These are phyloP conservation scores for Phytophthora pseudosyringae DNA, from an alignment of 352 stramenopile genomes.

Conservation along the genomic window DNA sequence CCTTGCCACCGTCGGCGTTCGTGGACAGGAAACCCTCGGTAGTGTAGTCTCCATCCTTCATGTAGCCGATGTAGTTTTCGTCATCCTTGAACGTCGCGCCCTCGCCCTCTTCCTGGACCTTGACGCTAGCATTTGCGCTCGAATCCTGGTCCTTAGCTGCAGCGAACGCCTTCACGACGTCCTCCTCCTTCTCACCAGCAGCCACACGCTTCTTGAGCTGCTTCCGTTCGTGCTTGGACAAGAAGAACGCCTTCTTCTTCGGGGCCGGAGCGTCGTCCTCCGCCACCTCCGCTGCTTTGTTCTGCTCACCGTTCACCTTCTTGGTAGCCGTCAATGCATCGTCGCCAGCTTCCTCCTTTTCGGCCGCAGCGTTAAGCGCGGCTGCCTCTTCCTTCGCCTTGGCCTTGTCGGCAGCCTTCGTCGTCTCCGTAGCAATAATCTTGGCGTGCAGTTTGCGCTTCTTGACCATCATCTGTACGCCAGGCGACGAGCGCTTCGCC, in stretches of 20 bases:
- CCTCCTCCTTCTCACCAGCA: slow-evolving; percentile 72
- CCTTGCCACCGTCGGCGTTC: slow-evolving; percentile 75
- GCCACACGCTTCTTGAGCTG: slow-evolving; percentile 92
- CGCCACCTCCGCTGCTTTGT: slow-evolving; percentile 4
- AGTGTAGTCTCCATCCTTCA: slow-evolving; percentile 79
- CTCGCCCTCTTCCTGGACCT: slow-evolving; percentile 38
- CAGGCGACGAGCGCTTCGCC: slow-evolving; percentile 77
- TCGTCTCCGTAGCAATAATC: slow-evolving; percentile 85
- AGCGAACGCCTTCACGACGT: slow-evolving; percentile 72
- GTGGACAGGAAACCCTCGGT: slow-evolving; percentile 81
- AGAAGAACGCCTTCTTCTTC: slow-evolving; percentile 80
- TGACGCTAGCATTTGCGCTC: slow-evolving; percentile 9
- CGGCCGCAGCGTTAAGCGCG: slow-evolving; percentile 34
- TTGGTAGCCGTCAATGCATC: slow-evolving; percentile 13
- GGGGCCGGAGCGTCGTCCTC: slow-evolving; percentile 6
- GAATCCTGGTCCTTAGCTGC: slow-evolving; percentile 51
- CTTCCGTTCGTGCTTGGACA: slow-evolving; percentile 96
- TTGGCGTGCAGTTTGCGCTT: slow-evolving; percentile 87
- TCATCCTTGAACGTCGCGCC: slow-evolving; percentile 71
- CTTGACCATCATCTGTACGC: slow-evolving; percentile 86
- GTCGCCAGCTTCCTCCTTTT: slow-evolving; percentile 38
- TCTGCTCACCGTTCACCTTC: slow-evolving; percentile 13
- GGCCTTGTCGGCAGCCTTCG: slow-evolving; percentile 40
- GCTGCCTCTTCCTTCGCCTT: slow-evolving; percentile 50
- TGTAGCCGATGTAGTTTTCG: slow-evolving; percentile 89